Conservation (phyloP, 202 grass and related monocot species). For the Zoysia matrella region DNA sequence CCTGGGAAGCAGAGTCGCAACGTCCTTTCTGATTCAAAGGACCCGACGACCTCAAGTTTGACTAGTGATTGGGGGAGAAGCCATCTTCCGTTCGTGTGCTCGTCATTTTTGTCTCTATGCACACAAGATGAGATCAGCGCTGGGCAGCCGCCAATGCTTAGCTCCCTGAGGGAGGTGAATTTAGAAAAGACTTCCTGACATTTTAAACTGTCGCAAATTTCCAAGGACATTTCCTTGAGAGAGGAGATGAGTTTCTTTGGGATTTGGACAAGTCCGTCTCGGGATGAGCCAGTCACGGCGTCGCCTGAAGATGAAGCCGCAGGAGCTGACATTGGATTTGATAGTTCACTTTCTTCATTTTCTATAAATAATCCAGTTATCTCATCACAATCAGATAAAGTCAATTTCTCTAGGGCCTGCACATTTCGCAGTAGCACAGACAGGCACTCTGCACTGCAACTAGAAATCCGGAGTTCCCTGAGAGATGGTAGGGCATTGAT, state of each 20-base stretch:
- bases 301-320: neutral
- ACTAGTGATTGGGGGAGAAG: neutral
- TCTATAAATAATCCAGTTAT: neutral
- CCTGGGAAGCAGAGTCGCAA: neutral
- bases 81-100: neutral
- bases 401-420: neutral
- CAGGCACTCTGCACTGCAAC: neutral
- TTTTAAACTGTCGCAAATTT: rapidly evolving
- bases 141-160: rapidly evolving
- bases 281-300: too few species aligned
- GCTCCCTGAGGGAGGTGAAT: conserved; percentile 30
- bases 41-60: too few species aligned
- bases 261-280: neutral
- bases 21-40: too few species aligned
- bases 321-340: neutral
- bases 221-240: neutral
- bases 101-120: neutral
- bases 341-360: neutral
- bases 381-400: rapidly evolving
- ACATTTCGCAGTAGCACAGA: neutral
- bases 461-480: rapidly evolving
- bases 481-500: neutral
- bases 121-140: neutral
- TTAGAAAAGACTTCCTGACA: neutral
- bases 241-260: neutral